These are phyloP conservation scores for Fusarium transvaalense DNA, from an alignment of 2,329 filamentous ascomycete species.

Conservation along the genomic window DNA sequence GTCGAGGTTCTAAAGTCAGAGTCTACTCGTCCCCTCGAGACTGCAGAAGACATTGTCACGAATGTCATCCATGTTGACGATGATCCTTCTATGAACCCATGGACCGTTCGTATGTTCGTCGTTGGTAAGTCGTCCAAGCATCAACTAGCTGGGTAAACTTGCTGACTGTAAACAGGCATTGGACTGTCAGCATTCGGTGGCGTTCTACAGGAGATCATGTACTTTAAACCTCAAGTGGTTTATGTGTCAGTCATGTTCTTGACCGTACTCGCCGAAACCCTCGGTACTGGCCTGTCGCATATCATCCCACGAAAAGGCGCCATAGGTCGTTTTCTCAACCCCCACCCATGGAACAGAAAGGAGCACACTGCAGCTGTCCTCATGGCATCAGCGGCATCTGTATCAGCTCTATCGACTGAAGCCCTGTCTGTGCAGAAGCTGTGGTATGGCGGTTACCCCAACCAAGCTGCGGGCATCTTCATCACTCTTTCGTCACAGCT, in stretches of 20 bases:
- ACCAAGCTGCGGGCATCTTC: constrained; percentile 57
- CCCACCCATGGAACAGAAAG: constrained; percentile 46
- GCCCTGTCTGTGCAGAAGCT: constrained; percentile 61
- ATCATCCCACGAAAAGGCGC: constrained; percentile 31
- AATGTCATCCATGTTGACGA: constrained; percentile 46
- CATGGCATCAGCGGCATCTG: constrained; percentile 59
- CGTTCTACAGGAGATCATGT: constrained; percentile 44
- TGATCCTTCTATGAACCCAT: constrained; percentile 40
- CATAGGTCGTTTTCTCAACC: constrained; percentile 36
- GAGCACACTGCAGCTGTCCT: constrained; percentile 54
- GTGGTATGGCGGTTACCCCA: constrained; percentile 59
- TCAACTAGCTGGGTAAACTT: neutral
- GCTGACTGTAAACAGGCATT: constrained; percentile 27
- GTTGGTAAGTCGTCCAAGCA: constrained; percentile 30
- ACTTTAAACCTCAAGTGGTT: constrained; percentile 44
- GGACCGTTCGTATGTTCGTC: constrained; percentile 43
- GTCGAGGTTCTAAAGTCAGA: constrained; percentile 15
- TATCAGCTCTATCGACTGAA: constrained; percentile 50
- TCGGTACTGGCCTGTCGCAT: constrained; percentile 16
- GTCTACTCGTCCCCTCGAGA: constrained; percentile 14
- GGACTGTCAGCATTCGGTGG: constrained; percentile 40
- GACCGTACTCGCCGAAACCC: constrained; percentile 38
- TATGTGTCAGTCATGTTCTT: constrained; percentile 46
- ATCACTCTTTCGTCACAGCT: constrained; percentile 62
- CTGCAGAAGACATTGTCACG: constrained; percentile 41